Evolutionary conservation across 2,329 filamentous ascomycete genomes (phyloP), one percentile per base, ranked within the genome.

Genomic region (Verruconis gallopava): DNA sequence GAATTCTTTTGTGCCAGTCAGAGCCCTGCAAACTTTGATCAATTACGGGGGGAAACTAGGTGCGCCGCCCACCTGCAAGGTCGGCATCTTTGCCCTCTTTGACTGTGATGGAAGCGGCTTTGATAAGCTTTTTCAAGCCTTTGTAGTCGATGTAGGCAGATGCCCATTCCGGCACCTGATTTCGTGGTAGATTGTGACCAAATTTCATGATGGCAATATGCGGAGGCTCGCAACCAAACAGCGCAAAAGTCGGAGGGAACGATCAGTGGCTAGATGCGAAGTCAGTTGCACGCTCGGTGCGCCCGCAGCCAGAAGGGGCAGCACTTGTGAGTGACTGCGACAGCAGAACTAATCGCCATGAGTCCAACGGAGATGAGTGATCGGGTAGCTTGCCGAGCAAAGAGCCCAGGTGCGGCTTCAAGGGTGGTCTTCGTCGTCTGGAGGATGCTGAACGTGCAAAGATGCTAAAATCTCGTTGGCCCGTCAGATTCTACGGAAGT

Each of bases 61-160:
- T n/a, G n/a, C n/a, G n/a, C n/a, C n/a, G n/a, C 69, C 15, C 73
- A 93, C 89, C 86, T 69, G 89, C 86, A 64, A 94, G 71, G 72
- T 98, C 91, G 46, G 84, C 79, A 54, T 81, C 75, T 51, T 79
- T 74, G 54, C 81, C 82, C 55, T 75, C 70, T 56, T 77, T 79
- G 12, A 68, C 68, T 47, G 75, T 73, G 49, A 73, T 69, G 45
- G 77, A 72, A 22, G 82, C 80, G 11, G 79, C 75, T 57, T 94
- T 96, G 66, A 98, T 88, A 49, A 95, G 75, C 68, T 91, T 94
- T 71, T 98, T 98, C 53, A 96, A 68, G 51, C 79, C 78, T 58
- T 89, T 91, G 68, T 93, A 93, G 65, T 91, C 78, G 67, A 91
- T 88, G 58, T 93, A 93, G 21, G 72, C 79, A 44, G 78, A 70